These are phyloP conservation scores for Bolboschoenoplectus hybrid DNA, from an alignment of 202 grass and related monocot species.

Conservation along the genomic window DNA sequence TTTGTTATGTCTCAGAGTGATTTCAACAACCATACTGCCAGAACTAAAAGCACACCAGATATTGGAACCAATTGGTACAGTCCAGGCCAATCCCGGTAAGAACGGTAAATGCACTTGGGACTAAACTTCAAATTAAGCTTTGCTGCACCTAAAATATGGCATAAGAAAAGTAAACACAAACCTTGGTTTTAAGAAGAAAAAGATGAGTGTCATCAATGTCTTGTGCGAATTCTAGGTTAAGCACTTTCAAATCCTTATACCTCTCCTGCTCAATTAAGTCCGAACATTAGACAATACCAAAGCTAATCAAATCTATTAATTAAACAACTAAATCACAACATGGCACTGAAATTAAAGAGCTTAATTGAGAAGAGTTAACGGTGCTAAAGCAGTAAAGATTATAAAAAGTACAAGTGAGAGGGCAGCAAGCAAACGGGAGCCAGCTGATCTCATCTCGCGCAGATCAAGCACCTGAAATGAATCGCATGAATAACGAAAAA, in stretches of 20 bases:
- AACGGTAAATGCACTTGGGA: neutral
- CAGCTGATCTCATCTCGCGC: slow-evolving; percentile 69
- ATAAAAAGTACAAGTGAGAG: slow-evolving; percentile 58
- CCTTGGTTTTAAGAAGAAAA: slow-evolving; percentile 73
- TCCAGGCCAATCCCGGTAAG: neutral
- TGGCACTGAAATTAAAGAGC: neutral
- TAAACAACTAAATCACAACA: slow-evolving; percentile 9
- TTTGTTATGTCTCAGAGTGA: neutral
- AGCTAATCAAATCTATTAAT: slow-evolving; percentile 2
- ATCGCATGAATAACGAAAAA: slow-evolving; percentile 25
- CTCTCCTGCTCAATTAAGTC: slow-evolving; percentile 48
- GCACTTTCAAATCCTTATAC: slow-evolving; percentile 67
- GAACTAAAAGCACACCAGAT: neutral
- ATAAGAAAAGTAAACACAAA: slow-evolving; percentile 35
- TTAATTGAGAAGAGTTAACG: neutral
- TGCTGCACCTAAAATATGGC: neutral
- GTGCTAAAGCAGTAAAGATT: neutral
- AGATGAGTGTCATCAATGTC: slow-evolving; percentile 77
- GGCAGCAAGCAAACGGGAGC: slow-evolving; percentile 64
- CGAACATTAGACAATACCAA: neutral
- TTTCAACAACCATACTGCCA: neutral
- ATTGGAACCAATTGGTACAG: neutral
- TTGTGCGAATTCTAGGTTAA: slow-evolving; percentile 89
- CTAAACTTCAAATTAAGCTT: neutral
- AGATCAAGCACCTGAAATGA: slow-evolving; percentile 75